A percentile compares a stretch with the other conserved stretches of the same genome.
Evolutionary conservation across 1,139 yeast genomes (phyloP).

Genomic region (Debaryomyces coudertii): DNA sequence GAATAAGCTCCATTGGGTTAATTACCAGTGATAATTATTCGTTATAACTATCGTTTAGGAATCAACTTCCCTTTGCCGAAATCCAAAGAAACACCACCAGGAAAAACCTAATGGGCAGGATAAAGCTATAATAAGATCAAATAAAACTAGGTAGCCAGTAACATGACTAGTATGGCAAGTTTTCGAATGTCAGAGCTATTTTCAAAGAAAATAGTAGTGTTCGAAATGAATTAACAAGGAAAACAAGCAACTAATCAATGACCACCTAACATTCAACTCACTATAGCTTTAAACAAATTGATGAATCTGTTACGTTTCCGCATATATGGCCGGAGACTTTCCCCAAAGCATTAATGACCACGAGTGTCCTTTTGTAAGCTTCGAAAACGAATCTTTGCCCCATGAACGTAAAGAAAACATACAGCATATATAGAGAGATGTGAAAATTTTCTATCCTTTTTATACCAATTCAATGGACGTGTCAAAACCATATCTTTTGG

Average conservation of each 20-base stretch:
- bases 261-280: background rate
- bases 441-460: constrained; percentile 10
- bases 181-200: constrained; percentile 19
- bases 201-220: constrained; percentile 12
- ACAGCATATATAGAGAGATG: constrained; percentile 15
- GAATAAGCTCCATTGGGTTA: constrained; percentile 96
- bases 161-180: constrained; percentile 9
- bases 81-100: constrained; percentile 14
- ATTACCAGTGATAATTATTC: constrained; percentile 49
- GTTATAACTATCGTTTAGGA: constrained; percentile 82
- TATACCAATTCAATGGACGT: constrained; percentile 2
- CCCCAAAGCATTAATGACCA: constrained; percentile 71
- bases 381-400: constrained; percentile 84
- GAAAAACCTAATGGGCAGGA: constrained; percentile 5
- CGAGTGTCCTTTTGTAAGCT: constrained; percentile 61
- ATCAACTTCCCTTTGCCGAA: constrained; percentile 65
- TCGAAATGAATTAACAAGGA: constrained; percentile 19
- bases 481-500: constrained; percentile 9
- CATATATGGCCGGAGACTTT: constrained; percentile 88
- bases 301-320: constrained; percentile 60
- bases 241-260: constrained; percentile 6
- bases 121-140: constrained; percentile 4
- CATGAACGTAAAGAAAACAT: constrained; percentile 51
- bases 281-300: constrained; percentile 30
- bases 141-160: constrained; percentile 14